These are phyloP conservation scores for Gossypium stocksii DNA, from an alignment of 345 rosid genomes.

Conservation along the genomic window DNA sequence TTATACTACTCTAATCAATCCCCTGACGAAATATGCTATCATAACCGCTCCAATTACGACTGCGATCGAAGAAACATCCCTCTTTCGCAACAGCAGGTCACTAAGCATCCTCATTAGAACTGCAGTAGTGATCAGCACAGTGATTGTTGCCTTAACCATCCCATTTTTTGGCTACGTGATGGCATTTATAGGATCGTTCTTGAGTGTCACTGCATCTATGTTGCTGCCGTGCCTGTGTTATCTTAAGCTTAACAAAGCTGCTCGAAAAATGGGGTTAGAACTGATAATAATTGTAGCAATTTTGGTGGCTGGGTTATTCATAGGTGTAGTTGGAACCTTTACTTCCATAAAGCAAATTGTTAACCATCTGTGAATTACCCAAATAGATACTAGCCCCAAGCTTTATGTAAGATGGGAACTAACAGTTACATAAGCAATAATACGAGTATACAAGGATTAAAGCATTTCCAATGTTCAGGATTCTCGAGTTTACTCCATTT, in stretches of 20 bases:
- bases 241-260: conserved; percentile 39
- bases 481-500: not conserved
- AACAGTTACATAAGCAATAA: not conserved
- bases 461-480: not conserved
- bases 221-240: conserved; percentile 63
- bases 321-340: conserved; percentile 43
- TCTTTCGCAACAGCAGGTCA: conserved; percentile 25
- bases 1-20: conserved; percentile 51
- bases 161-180: conserved; percentile 65
- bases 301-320: conserved; percentile 33
- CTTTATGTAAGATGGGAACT: not conserved
- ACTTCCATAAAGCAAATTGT: conserved; percentile 47
- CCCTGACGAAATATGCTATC: conserved; percentile 57
- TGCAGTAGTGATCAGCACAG: conserved; percentile 45
- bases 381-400: not conserved
- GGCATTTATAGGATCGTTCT: conserved; percentile 58
- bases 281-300: conserved; percentile 31
- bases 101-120: conserved; percentile 44
- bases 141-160: conserved; percentile 45
- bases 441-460: not conserved
- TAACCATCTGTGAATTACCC: conserved; percentile 24
- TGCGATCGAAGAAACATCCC: conserved; percentile 41
- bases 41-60: conserved; percentile 45
- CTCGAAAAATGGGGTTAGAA: conserved; percentile 33
- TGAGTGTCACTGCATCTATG: conserved; percentile 46